phyloP scores from a whole-genome alignment of 495 filamentous ascomycete genomes.

The Aspergillus sparsus region DNA sequence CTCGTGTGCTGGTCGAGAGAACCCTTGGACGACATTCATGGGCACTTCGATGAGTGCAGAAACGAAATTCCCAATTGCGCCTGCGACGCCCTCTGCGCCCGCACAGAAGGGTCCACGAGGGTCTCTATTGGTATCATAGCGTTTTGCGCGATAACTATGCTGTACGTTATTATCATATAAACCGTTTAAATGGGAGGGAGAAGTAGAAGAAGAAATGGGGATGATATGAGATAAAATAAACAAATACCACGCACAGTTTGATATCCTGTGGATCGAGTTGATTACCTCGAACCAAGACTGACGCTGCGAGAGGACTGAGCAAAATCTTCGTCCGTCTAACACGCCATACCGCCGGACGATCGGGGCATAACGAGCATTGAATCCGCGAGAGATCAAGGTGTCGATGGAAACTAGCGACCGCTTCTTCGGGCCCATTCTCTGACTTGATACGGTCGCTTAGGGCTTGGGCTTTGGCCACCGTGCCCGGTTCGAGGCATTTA shows the following conservation, averaged over 20 bases:
- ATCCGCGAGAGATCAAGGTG: constrained; percentile 56
- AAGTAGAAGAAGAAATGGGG: neutral
- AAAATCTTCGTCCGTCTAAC: constrained; percentile 46
- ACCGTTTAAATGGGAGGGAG: neutral
- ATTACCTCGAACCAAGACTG: constrained; percentile 55
- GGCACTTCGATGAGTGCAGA: constrained; percentile 81
- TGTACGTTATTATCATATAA: constrained; percentile 9
- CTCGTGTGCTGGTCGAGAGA: constrained; percentile 1
- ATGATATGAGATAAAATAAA: neutral
- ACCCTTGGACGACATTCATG: constrained; percentile 61
- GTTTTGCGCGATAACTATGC: constrained; percentile 55
- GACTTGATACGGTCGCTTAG: constrained; percentile 60
- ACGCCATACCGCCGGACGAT: constrained; percentile 58
- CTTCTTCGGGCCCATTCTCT: constrained; percentile 71
- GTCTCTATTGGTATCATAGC: constrained; percentile 62
- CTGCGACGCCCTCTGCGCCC: constrained; percentile 62
- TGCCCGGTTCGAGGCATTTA: constrained; percentile 58
- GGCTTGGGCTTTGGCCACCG: constrained; percentile 54
- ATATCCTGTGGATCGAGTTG: constrained; percentile 59
- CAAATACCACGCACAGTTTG: constrained; percentile 51
- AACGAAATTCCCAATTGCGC: constrained; percentile 65
- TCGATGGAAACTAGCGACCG: constrained; percentile 56
- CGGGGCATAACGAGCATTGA: constrained; percentile 59
- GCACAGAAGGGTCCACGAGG: constrained; percentile 66
- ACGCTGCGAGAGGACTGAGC: constrained; percentile 61